Evolutionary conservation across 495 filamentous ascomycete genomes (phyloP).

Genomic region (Thermochaetoides thermophila): DNA sequence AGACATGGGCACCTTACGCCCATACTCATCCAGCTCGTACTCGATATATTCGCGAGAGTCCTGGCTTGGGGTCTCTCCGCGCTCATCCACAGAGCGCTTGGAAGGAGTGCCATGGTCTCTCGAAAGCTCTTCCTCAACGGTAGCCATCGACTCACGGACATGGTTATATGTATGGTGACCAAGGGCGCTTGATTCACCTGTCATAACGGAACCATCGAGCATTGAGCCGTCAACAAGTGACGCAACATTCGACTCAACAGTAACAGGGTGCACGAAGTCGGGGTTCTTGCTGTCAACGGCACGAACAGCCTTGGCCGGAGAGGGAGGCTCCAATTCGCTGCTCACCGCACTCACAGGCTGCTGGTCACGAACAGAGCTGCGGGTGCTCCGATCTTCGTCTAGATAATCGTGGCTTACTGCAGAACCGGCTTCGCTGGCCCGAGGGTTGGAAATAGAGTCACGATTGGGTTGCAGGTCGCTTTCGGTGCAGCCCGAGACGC

Average conservation of each 20-base stretch:
- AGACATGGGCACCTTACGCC: conserved; percentile 32
- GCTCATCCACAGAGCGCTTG: conserved; percentile 22
- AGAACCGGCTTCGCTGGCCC: conserved; percentile 28
- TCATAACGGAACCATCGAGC: conserved; percentile 62
- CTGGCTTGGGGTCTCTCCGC: conserved; percentile 17
- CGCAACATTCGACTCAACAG: conserved; percentile 75
- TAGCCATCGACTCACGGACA: conserved; percentile 22
- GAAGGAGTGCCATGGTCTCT: conserved; percentile 19
- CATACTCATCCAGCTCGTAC: conserved; percentile 41
- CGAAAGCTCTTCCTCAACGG: conserved; percentile 15
- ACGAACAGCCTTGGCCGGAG: conserved; percentile 52
- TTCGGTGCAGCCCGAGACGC: conserved; percentile 61
- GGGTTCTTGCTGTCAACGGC: conserved; percentile 58
- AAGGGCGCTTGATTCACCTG: conserved; percentile 28
- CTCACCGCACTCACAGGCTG: conserved; percentile 52
- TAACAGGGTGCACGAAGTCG: conserved; percentile 54
- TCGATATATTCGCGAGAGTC: conserved; percentile 18
- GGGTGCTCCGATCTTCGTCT: conserved; percentile 24
- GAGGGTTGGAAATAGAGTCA: conserved; percentile 33
- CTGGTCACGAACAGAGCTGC: conserved; percentile 36
- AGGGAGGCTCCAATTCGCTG: conserved; percentile 48
- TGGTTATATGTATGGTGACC: conserved; percentile 19
- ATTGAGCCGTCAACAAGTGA: conserved; percentile 76
- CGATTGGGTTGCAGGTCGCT: conserved; percentile 33
- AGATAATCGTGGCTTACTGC: conserved; percentile 28